A percentile compares a stretch with the other conserved stretches of the same genome.
phyloP scores from a whole-genome alignment of 2,329 filamentous ascomycete species.

The Basipetospora chlamydospora region DNA sequence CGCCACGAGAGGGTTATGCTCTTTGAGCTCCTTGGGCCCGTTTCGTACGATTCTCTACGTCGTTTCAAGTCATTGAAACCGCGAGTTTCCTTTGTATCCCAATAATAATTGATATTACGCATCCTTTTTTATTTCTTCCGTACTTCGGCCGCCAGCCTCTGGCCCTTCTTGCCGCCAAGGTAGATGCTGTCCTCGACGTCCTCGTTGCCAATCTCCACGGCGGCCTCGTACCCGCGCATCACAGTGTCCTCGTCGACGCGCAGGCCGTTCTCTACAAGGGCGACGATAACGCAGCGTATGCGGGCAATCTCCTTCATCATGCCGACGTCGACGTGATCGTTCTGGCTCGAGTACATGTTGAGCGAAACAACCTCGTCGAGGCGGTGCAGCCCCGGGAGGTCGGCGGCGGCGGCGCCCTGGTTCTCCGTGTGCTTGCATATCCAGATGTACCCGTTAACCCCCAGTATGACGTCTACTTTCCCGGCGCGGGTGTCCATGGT shows the following conservation, averaged over 20 bases:
- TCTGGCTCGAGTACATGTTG: conserved; percentile 88
- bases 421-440: conserved; percentile 70
- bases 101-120: neutral
- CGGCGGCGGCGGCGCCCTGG: conserved; percentile 30
- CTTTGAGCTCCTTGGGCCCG: too few species aligned
- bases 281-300: conserved; percentile 65
- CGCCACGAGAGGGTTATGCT: too few species aligned
- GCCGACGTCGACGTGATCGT: conserved; percentile 63
- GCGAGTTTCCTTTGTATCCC: neutral
- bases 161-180: conserved; percentile 42
- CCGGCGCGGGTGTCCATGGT: conserved; percentile 51
- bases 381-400: conserved; percentile 52
- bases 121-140: conserved; percentile 4
- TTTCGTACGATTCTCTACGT: too few species aligned
- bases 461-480: conserved; percentile 72
- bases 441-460: conserved; percentile 96
- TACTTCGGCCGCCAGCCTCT: conserved; percentile 28
- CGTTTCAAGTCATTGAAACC: too few species aligned
- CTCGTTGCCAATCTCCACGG: conserved; percentile 56
- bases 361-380: conserved; percentile 77
- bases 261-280: conserved; percentile 67
- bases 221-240: conserved; percentile 65
- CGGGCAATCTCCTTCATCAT: conserved; percentile 82
- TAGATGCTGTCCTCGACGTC: conserved; percentile 45
- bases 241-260: conserved; percentile 86